Percentiles rank a stretch among this genome's conserved stretches.
Evolutionary conservation across 2,329 filamentous ascomycete genomes (phyloP).

Genomic region (Magnaporthiopsis incrustans): DNA sequence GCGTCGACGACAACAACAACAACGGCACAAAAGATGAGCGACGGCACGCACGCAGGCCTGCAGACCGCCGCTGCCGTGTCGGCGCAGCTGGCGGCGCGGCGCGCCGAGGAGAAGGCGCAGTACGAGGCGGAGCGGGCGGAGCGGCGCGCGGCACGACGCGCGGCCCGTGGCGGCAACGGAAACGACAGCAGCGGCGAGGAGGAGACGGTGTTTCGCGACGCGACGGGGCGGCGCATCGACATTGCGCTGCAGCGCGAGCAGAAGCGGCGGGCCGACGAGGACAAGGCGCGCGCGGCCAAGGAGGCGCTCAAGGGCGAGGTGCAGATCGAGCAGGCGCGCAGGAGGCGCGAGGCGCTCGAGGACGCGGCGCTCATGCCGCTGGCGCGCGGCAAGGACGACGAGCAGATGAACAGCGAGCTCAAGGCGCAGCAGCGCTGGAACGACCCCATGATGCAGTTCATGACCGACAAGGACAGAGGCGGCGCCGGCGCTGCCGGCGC

Average conservation of each 20-base stretch:
- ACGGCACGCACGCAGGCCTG: conserved; percentile 78
- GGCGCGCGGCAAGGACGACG: conserved; percentile 75
- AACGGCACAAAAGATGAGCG: conserved; percentile 61
- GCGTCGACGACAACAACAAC: conserved; percentile 27
- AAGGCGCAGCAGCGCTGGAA: conserved; percentile 78
- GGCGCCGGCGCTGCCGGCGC: conserved; percentile 8
- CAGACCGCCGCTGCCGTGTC: conserved; percentile 77
- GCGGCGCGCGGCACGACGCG: conserved; percentile 23
- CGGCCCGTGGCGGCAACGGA: conserved; percentile 32
- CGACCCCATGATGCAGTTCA: conserved; percentile 80
- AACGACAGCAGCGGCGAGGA: conserved; percentile 35
- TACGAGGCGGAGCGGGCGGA: conserved; percentile 20
- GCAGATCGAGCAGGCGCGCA: conserved; percentile 61
- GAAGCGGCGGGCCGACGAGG: conserved; percentile 55
- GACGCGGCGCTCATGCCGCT: conserved; percentile 79
- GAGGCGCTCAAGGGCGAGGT: conserved; percentile 78
- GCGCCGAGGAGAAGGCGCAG: conserved; percentile 22
- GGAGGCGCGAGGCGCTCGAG: conserved; percentile 58
- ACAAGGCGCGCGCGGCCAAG: conserved; percentile 57
- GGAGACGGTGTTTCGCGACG: conserved; percentile 92
- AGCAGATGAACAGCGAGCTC: conserved; percentile 75
- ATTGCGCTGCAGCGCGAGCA: conserved; percentile 85
- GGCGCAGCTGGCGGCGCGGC: conserved; percentile 55
- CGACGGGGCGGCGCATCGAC: conserved; percentile 89
- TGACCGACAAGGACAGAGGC: conserved; percentile 41